Conservation (phyloP, 768 basidiomycete species). For the Kwoniella heveanensis region DNA sequence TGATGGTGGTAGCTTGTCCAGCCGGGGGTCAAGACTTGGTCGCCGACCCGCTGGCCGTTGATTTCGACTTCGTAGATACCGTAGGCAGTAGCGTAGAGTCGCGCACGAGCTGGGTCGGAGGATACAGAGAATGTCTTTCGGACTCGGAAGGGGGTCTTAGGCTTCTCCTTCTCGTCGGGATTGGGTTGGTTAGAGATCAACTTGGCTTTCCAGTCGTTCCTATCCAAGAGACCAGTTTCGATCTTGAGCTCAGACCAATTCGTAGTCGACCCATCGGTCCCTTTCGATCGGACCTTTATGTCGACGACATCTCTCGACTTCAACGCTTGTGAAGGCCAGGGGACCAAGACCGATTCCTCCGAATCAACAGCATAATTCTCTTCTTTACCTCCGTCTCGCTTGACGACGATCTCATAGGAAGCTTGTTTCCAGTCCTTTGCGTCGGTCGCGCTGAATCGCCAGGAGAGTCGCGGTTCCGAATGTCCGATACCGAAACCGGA, state of each 20-base stretch:
- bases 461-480: constrained; percentile 42
- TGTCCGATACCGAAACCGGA: constrained; percentile 35
- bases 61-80: constrained; percentile 45
- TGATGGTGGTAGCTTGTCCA: constrained; percentile 48
- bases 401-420: constrained; percentile 38
- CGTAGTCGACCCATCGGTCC: constrained; percentile 21
- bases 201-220: constrained; percentile 34
- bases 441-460: constrained; percentile 40
- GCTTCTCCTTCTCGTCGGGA: constrained; percentile 1
- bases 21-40: constrained; percentile 46
- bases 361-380: constrained; percentile 24
- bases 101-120: neutral
- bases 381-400: constrained; percentile 4
- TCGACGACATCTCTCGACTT: constrained; percentile 31
- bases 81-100: constrained; percentile 49
- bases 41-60: constrained; percentile 46
- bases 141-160: constrained; percentile 40
- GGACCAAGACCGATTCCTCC: constrained; percentile 37
- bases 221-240: constrained; percentile 36
- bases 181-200: constrained; percentile 22
- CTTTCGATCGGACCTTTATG: constrained; percentile 30
- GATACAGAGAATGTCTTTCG: constrained; percentile 28
- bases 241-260: constrained; percentile 28
- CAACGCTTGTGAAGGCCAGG: constrained; percentile 44
- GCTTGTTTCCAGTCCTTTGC: constrained; percentile 41